phyloP scores from a whole-genome alignment of 768 basidiomycete species.

The Phanerochaete carnosa region DNA sequence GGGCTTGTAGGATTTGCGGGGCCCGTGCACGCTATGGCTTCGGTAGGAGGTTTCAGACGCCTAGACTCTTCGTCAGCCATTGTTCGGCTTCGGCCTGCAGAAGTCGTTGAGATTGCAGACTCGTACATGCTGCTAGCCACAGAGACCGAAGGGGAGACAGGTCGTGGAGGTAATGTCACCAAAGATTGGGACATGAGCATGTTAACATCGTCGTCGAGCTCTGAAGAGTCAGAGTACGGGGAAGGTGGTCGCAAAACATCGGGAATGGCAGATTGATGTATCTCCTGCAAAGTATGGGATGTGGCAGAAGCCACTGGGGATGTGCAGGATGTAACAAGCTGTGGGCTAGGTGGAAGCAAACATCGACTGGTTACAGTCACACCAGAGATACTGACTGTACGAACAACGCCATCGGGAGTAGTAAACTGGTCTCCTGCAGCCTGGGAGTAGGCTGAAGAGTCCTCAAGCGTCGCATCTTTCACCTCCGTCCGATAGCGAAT shows the following conservation, averaged over 20 bases:
- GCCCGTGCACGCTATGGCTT: not conserved
- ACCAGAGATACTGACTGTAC: conserved; percentile 56
- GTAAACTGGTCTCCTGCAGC: no score
- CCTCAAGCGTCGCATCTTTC: conserved; percentile 2
- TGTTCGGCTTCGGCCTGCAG: not conserved
- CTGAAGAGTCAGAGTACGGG: conserved; percentile 23
- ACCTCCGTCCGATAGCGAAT: conserved; percentile 54
- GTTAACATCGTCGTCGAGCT: conserved; percentile 60
- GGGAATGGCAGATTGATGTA: conserved; percentile 13
- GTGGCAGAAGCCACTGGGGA: not conserved
- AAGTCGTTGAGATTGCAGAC: conserved; percentile 54
- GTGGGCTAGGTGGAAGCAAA: conserved; percentile 29
- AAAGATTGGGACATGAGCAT: conserved; percentile 76
- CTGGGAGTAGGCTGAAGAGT: not conserved
- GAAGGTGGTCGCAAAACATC: conserved; percentile 25
- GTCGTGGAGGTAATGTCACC: conserved; percentile 45
- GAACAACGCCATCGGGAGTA: conserved; percentile 26
- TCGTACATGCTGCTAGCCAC: conserved; percentile 72
- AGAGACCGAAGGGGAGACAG: conserved; percentile 35
- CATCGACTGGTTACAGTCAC: conserved; percentile 50
- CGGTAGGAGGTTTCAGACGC: not conserved
- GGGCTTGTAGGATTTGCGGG: not conserved
- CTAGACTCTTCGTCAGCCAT: not conserved
- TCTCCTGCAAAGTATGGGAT: not conserved
- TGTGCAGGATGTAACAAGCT: not conserved